Conservation (phyloP, 1,284 basidiomycete genomes). For the Tilletiaria anomala region DNA sequence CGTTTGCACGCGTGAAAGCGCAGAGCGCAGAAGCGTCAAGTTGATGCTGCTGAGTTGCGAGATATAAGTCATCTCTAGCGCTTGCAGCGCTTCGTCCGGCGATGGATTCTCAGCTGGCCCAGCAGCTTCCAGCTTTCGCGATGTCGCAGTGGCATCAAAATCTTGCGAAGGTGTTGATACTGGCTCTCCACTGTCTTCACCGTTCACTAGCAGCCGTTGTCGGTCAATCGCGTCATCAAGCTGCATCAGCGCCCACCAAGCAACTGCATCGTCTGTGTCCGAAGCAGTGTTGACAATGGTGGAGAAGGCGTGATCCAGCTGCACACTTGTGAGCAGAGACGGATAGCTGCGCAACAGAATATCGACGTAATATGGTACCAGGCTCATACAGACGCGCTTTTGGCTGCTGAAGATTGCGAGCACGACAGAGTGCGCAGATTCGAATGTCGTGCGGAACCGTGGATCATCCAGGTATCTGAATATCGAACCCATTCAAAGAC, state of each 20-base stretch:
- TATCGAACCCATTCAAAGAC: neutral
- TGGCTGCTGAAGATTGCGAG: conserved; percentile 19
- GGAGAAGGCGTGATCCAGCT: conserved; percentile 25
- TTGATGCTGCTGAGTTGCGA: conserved; percentile 28
- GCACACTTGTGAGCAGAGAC: conserved; percentile 9
- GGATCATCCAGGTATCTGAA: conserved; percentile 18
- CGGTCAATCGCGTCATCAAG: conserved; percentile 14
- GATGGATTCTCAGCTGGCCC: too few species aligned
- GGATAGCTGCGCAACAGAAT: conserved; percentile 15
- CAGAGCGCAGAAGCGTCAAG: conserved; percentile 29
- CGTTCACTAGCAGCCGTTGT: conserved; percentile 2
- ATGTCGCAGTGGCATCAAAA: conserved; percentile 4
- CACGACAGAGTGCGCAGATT: conserved; percentile 34
- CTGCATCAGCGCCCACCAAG: conserved; percentile 28
- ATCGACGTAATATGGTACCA: conserved; percentile 31
- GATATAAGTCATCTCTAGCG: conserved; percentile 16
- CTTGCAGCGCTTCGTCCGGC: too few species aligned
- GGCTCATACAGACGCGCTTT: conserved; percentile 16
- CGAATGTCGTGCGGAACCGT: conserved; percentile 26
- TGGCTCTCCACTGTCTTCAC: neutral
- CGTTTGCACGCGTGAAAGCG: conserved; percentile 15
- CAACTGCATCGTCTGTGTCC: conserved; percentile 23
- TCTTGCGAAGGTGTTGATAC: neutral
- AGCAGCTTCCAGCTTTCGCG: conserved; percentile 6
- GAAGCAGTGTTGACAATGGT: conserved; percentile 26